Evolutionary conservation across 176 grass and related monocot species (phyloP), one percentile per base, ranked within the genome.

Genomic region (Eleusine indica): DNA sequence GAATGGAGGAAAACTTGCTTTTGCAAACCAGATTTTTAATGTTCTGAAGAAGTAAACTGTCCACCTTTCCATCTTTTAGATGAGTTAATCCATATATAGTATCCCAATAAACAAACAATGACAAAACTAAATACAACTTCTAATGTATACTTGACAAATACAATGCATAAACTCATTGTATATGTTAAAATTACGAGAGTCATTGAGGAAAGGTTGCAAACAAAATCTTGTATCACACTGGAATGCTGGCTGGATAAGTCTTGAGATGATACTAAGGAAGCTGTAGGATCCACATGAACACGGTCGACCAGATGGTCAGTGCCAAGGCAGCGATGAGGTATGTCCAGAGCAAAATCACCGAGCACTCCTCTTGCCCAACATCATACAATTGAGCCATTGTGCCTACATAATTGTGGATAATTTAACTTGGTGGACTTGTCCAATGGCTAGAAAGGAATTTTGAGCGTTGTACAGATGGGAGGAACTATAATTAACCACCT

Each of bases 311-410:
- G 76, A 87, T 7, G n/a, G 91, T 90, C 49, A 93, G 91, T 7
- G 88, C 76, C 38, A 87, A 37, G 16, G 84, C 91, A 2, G 91
- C 88, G 19, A 85, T 42, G 30, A 93, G 72, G 48, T 93, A 90
- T 16, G 91, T 85, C 91, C 91, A 93, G 2, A 90, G 72, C 72
- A 93, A 84, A 30, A 93, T 51, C 19, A 93, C 72, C 21, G 91
- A 93, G 85, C 91, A 93, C 12, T 93, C 85, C 88, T 93, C 88
- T 44, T 93, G 91, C 72, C 76, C 91, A 10, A 88, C 77, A 68
- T 88, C 88, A 74, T 87, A 93, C 52, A 90, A 42, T 49, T 93
- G 81, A 39, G 91, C 52, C 88, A 93, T 93, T 47, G 91, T 86
- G 56, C 87, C 52, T 75, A 52, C 35, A 39, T 11, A 10, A n/a